phyloP scores from a whole-genome alignment of 176 grass and related monocot species.

The Urochloa ruziziensis region DNA sequence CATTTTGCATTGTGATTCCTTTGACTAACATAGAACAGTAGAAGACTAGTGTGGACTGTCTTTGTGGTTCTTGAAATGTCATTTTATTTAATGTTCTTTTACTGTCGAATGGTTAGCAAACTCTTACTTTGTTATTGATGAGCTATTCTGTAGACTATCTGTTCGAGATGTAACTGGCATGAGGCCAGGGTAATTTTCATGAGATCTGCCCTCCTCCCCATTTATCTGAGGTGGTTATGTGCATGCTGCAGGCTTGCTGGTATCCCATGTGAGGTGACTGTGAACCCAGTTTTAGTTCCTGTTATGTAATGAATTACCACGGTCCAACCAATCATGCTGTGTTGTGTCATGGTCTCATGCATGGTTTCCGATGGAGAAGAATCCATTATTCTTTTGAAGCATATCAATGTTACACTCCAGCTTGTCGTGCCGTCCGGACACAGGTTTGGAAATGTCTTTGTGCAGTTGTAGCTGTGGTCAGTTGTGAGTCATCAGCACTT shows the following conservation, averaged over 20 bases:
- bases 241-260: conserved; percentile 50
- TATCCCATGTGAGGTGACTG: conserved; percentile 34
- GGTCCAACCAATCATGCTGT: neutral
- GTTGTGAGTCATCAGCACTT: neutral
- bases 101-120: neutral
- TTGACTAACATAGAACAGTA: neutral
- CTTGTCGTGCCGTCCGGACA: neutral
- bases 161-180: neutral
- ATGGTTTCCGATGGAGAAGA: conserved; percentile 17
- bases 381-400: neutral
- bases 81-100: neutral
- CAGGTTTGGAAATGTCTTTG: neutral
- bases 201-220: neutral
- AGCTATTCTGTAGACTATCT: neutral
- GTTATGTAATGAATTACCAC: neutral
- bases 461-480: conserved; percentile 23
- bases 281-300: neutral
- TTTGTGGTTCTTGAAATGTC: neutral
- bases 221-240: neutral
- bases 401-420: neutral
- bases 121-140: neutral
- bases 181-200: neutral
- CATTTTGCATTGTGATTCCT: neutral
- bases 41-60: neutral
- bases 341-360: neutral